Percentiles rank a stretch among this genome's conserved stretches.
Evolutionary conservation across 257 asterid species (phyloP).

Genomic region (Fraxinus americana): DNA sequence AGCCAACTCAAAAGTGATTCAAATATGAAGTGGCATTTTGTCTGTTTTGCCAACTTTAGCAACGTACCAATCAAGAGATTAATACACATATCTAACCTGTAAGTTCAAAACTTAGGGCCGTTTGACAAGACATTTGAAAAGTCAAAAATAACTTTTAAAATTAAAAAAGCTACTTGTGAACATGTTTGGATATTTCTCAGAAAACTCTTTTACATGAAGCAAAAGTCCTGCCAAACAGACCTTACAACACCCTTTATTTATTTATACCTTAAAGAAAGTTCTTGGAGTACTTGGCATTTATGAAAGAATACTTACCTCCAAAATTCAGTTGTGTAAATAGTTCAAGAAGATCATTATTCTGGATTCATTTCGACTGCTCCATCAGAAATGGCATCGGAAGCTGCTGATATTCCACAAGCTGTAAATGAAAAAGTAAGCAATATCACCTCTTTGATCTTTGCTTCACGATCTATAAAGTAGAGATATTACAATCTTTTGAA

Average conservation of each 20-base stretch:
- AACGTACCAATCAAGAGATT: conserved; percentile 39
- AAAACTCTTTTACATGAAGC: no score
- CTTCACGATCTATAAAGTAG: conserved; percentile 3
- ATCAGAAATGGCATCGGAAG: conserved; percentile 44
- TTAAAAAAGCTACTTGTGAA: no score
- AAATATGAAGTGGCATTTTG: conserved; percentile 50
- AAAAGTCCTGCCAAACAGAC: no score
- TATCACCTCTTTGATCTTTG: not conserved
- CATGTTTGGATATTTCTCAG: no score
- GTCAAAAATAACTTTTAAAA: no score
- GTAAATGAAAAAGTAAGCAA: conserved; percentile 43
- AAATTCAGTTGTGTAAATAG: conserved; percentile 23
- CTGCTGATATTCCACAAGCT: conserved; percentile 41
- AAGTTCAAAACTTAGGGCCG: no score
- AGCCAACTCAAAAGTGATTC: conserved; percentile 46
- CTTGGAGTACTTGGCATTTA: conserved; percentile 8
- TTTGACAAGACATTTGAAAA: no score
- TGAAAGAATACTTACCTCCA: conserved; percentile 25
- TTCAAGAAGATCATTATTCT: conserved; percentile 5
- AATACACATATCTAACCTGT: conserved; percentile 34
- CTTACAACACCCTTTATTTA: conserved; percentile 5
- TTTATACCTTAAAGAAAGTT: conserved; percentile 21
- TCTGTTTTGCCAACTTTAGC: conserved; percentile 51
- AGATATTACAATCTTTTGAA: no score
- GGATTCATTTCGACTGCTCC: conserved; percentile 26